phyloP scores from a whole-genome alignment of 108 stramenopile species.

The Parietichytrium sp. region DNA sequence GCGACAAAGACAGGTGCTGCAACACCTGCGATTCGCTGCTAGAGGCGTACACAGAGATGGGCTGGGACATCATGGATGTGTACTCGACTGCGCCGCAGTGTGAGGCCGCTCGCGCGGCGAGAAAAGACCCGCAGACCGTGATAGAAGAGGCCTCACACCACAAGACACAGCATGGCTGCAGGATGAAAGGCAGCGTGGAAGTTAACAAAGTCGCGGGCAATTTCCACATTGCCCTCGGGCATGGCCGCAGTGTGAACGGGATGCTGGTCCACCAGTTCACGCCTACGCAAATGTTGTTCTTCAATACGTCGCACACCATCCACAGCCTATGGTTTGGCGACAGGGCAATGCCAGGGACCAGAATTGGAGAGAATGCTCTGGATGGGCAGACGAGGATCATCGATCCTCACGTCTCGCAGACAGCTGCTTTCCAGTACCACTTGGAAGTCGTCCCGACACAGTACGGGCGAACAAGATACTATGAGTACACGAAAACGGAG shows the following conservation, averaged over 20 bases:
- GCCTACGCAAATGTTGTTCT: constrained; percentile 28
- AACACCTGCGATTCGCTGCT: constrained; percentile 9
- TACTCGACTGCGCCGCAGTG: constrained; percentile 4
- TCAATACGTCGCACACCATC: constrained; percentile 50
- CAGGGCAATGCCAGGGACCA: neutral
- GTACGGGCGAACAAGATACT: neutral
- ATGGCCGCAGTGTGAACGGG: constrained; percentile 23
- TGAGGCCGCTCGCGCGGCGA: neutral
- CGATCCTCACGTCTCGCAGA: constrained; percentile 19
- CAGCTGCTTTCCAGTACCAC: constrained; percentile 6
- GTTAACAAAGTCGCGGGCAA: constrained; percentile 47
- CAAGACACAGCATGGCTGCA: constrained; percentile 1
- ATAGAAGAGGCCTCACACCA: neutral
- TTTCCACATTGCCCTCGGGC: constrained; percentile 45
- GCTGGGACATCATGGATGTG: neutral
- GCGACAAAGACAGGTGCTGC: constrained; percentile 24
- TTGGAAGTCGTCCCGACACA: neutral
- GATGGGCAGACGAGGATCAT: neutral
- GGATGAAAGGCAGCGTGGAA: neutral
- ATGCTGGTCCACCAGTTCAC: constrained; percentile 42
- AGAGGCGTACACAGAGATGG: neutral
- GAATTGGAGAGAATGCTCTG: no score
- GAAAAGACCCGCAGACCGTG: neutral
- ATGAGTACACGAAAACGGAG: neutral
- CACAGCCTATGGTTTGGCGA: constrained; percentile 43